Evolutionary conservation across 225 moss, liverwort and hornwort genomes (phyloP).

Genomic region (Takakia lepidozioides): DNA sequence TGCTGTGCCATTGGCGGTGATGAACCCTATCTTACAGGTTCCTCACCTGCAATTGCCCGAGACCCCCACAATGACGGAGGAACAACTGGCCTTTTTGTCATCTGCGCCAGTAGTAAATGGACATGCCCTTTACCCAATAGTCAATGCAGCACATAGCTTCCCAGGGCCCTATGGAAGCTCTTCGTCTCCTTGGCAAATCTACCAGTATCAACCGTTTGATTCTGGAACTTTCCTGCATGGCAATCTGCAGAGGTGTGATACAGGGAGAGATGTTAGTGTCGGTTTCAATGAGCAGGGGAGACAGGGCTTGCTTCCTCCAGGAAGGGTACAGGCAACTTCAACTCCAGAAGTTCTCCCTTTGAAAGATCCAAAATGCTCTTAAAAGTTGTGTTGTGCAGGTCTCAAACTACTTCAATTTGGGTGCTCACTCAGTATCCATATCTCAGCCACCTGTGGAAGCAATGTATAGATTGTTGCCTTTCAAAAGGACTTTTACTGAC

Average conservation of each 20-base stretch:
- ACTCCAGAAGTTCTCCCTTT: neutral
- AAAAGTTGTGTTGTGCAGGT: neutral
- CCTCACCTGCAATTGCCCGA: neutral
- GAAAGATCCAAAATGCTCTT: neutral
- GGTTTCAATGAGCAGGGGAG: too few species aligned
- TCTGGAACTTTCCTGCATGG: too few species aligned
- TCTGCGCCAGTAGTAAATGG: neutral
- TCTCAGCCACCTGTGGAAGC: neutral
- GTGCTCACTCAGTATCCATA: neutral
- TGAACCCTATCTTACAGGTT: constrained; percentile 7
- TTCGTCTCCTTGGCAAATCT: neutral
- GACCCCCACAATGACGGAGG: neutral
- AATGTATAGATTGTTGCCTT: neutral
- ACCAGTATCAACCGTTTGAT: neutral
- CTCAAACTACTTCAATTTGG: too few species aligned
- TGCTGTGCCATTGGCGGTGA: constrained; percentile 10
- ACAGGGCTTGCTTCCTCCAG: neutral
- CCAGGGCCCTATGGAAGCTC: neutral
- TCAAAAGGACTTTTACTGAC: neutral
- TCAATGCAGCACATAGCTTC: neutral
- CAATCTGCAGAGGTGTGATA: neutral
- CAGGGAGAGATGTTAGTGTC: too few species aligned
- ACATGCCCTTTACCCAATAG: neutral
- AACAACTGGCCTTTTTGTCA: neutral
- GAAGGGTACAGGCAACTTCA: neutral